These are phyloP conservation scores for Neurospora terricola DNA, from an alignment of 495 filamentous ascomycete genomes.

Conservation along the genomic window DNA sequence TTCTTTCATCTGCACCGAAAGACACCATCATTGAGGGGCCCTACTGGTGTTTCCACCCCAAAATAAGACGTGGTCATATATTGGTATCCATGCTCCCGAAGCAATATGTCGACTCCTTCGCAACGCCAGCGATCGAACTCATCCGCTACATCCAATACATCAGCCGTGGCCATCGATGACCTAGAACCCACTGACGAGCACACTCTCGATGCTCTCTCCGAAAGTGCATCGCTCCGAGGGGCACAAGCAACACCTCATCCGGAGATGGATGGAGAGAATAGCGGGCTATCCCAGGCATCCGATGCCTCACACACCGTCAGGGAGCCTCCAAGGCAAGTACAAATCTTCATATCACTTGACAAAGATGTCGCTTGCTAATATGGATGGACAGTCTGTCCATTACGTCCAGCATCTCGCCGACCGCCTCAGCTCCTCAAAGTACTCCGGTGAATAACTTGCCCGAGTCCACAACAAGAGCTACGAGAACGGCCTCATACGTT, in stretches of 20 bases:
- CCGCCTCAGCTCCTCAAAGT: background rate
- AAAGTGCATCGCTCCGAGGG: background rate
- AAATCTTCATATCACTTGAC: background rate
- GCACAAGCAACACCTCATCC: background rate
- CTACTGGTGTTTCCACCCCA: background rate
- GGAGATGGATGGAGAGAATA: background rate
- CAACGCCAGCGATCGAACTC: background rate
- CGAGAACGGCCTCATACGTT: background rate
- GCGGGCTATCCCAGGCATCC: background rate
- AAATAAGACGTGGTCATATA: background rate
- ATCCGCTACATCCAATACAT: background rate
- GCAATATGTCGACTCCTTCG: background rate
- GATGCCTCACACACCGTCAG: background rate
- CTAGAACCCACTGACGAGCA: background rate
- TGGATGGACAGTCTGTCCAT: background rate
- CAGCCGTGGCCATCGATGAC: background rate
- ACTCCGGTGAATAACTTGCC: background rate
- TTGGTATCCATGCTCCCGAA: background rate
- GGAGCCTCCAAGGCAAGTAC: background rate
- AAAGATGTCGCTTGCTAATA: background rate
- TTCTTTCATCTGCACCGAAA: background rate
- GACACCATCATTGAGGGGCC: background rate
- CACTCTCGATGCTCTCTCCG: no score
- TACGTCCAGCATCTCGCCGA: background rate
- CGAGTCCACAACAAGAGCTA: background rate